Percentiles rank a stretch among this genome's conserved stretches.
Conservation (phyloP, 768 basidiomycete species). For the Chalciporus pseudorubinellus region DNA sequence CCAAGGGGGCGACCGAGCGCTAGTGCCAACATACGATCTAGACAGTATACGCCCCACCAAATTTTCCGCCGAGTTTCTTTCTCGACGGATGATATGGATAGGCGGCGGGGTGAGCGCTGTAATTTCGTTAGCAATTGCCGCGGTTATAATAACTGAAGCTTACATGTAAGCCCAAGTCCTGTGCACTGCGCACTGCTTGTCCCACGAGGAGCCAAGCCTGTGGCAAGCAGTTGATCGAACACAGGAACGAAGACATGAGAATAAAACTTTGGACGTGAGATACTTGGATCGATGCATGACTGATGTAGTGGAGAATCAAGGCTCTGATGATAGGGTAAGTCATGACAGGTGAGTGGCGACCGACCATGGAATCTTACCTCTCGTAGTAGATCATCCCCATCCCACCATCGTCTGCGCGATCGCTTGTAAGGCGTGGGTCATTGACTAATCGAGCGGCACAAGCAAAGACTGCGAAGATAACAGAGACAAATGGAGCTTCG, state of each 20-base stretch:
- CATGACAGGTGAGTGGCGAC: not conserved
- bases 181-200: conserved; percentile 85
- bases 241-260: conserved; percentile 86
- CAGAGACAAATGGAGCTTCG: conserved; percentile 74
- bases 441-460: conserved; percentile 78
- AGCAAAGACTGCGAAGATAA: conserved; percentile 89
- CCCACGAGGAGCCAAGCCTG: conserved; percentile 93
- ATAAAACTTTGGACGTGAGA: conserved; percentile 90
- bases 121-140: conserved; percentile 15
- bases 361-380: conserved; percentile 48
- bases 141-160: conserved; percentile 31
- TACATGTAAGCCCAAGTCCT: conserved; percentile 91
- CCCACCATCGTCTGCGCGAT: conserved; percentile 70
- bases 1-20: conserved; percentile 87
- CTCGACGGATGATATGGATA: conserved; percentile 67
- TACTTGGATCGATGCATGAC: conserved; percentile 79
- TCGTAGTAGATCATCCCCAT: conserved; percentile 91
- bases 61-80: conserved; percentile 89
- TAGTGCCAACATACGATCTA: conserved; percentile 91
- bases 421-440: conserved; percentile 63
- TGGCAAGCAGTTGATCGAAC: conserved; percentile 89
- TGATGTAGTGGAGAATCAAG: conserved; percentile 88
- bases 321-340: conserved; percentile 49
- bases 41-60: conserved; percentile 91
- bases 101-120: conserved; percentile 79